A percentile compares a stretch with the other conserved stretches of the same genome.
phyloP scores from a whole-genome alignment of 495 filamentous ascomycete species.

The Aspergillus bridgeri region DNA sequence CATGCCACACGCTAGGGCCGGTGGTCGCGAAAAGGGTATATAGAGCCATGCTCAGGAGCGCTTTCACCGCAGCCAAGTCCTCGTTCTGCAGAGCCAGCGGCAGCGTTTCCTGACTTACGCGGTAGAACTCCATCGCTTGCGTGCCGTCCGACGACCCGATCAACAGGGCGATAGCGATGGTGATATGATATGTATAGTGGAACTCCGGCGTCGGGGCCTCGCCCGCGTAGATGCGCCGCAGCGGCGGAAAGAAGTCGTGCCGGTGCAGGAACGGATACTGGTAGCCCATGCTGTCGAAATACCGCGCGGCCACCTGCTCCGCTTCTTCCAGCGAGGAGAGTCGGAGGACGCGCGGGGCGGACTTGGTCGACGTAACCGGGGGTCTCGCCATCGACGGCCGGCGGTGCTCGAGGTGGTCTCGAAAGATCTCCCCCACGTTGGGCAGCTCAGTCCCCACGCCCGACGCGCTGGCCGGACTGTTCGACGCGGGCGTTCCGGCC shows the following conservation, averaged over 20 bases:
- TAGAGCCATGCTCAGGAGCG: conserved; percentile 45
- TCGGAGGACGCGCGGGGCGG: conserved; percentile 35
- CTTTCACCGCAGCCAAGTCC: conserved; percentile 41
- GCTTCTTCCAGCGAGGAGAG: conserved; percentile 42
- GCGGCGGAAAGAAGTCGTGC: conserved; percentile 32
- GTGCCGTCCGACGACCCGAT: conserved; percentile 35
- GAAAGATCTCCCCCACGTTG: conserved; percentile 46
- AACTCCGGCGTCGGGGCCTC: conserved; percentile 35
- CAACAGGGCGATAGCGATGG: conserved; percentile 38
- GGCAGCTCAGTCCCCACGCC: conserved; percentile 35
- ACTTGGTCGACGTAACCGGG: conserved; percentile 24
- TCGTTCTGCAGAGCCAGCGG: conserved; percentile 41
- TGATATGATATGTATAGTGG: conserved; percentile 42
- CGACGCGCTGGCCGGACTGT: conserved; percentile 23
- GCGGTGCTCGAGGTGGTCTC: conserved; percentile 43
- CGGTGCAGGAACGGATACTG: conserved; percentile 45
- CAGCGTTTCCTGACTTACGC: conserved; percentile 39
- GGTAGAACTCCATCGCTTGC: conserved; percentile 39
- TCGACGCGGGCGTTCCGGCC: conserved; percentile 20
- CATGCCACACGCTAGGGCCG: conserved; percentile 52
- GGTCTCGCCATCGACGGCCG: conserved; percentile 39
- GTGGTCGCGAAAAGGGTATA: conserved; percentile 51
- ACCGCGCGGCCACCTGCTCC: conserved; percentile 32
- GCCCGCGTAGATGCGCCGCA: conserved; percentile 41
- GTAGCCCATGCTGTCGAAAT: conserved; percentile 45